phyloP scores from a whole-genome alignment of 257 asterid genomes.

The Linderniella brevidens region DNA sequence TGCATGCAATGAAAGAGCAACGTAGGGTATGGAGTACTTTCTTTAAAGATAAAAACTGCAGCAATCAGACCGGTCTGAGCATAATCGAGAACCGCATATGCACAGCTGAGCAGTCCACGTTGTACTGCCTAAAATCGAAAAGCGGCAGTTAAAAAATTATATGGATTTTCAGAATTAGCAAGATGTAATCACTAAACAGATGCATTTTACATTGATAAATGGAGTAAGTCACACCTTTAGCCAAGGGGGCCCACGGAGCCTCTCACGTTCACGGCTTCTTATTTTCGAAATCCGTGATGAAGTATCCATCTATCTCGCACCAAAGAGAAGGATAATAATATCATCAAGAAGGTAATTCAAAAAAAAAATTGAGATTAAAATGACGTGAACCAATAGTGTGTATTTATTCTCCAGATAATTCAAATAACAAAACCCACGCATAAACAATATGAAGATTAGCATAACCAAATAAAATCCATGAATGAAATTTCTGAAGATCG shows the following conservation, averaged over 20 bases:
- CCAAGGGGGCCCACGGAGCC: slow-evolving; percentile 98
- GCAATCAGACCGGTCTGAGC: slow-evolving; percentile 98
- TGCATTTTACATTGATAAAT: slow-evolving; percentile 5
- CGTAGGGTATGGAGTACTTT: slow-evolving; percentile 19
- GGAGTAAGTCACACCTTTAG: slow-evolving; percentile 45
- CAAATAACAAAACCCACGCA: not conserved
- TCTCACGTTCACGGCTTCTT: slow-evolving; percentile 88
- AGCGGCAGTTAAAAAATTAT: too few species aligned
- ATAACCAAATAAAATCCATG: too few species aligned
- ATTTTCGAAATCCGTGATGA: slow-evolving; percentile 84
- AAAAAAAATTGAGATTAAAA: too few species aligned
- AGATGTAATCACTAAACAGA: too few species aligned
- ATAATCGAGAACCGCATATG: slow-evolving; percentile 85
- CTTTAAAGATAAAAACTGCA: slow-evolving; percentile 93
- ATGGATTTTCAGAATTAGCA: too few species aligned
- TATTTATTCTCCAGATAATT: too few species aligned
- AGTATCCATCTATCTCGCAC: slow-evolving; percentile 95
- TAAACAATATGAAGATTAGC: not conserved
- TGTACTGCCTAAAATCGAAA: slow-evolving; percentile 54
- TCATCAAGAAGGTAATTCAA: too few species aligned
- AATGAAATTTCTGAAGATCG: too few species aligned
- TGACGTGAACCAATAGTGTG: too few species aligned
- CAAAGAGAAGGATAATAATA: slow-evolving; percentile 13
- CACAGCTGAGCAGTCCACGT: slow-evolving; percentile 60
- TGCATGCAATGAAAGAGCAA: not conserved